Evolutionary conservation across 2,329 filamentous ascomycete genomes (phyloP).

Genomic region (Apiospora phragmitis): DNA sequence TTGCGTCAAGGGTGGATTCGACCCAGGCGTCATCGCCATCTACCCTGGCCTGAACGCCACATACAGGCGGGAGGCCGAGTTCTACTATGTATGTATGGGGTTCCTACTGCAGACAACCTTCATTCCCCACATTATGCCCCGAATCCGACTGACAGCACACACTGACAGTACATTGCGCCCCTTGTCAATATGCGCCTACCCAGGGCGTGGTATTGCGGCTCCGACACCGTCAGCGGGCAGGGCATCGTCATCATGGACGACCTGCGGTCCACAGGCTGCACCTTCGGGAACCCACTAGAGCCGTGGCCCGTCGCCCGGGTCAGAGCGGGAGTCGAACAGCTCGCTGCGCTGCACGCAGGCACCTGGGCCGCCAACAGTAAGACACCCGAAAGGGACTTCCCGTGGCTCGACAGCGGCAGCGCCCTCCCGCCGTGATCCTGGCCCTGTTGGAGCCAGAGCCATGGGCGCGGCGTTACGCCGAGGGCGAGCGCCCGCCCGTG

Average conservation of each 20-base stretch:
- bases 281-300: conserved; percentile 15
- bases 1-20: conserved; percentile 21
- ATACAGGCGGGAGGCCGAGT: conserved; percentile 18
- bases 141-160: not conserved
- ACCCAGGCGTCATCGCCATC: conserved; percentile 15
- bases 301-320: conserved; percentile 18
- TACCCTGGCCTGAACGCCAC: conserved; percentile 12
- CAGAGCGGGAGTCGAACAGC: conserved; percentile 26
- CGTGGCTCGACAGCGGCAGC: conserved; percentile 18
- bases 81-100: conserved; percentile 10
- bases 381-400: conserved; percentile 13
- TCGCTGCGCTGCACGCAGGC: conserved; percentile 28
- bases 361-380: conserved; percentile 6
- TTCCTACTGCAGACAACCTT: not conserved
- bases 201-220: not conserved
- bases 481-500: not conserved
- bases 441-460: conserved; percentile 16
- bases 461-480: conserved; percentile 13
- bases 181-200: conserved; percentile 11
- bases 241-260: conserved; percentile 19
- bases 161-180: conserved; percentile 9
- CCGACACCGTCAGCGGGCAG: conserved; percentile 11
- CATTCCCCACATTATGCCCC: too few relatives aligned
- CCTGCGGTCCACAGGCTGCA: conserved; percentile 10
- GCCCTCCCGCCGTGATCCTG: conserved; percentile 20